Evolutionary conservation across 768 basidiomycete species (phyloP), one percentile per base, ranked within the genome.

Genomic region (Podaxis sp.): DNA sequence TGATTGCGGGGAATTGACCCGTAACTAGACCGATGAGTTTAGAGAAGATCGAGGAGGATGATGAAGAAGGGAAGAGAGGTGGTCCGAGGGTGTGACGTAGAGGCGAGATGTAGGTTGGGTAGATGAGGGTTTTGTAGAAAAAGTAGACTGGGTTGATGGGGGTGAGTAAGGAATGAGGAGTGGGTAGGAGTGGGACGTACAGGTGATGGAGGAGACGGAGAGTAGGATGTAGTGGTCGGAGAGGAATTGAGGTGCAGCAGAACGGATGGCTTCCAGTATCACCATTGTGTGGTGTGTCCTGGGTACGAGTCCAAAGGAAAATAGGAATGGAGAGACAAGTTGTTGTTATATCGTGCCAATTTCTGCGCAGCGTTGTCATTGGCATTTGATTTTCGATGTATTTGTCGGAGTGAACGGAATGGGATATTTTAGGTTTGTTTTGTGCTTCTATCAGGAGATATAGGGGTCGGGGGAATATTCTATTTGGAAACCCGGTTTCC

Each of bases 1-100:
- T 73, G 59, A 83, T 78, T 5, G 63, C 68, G 2, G 70, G 71
- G 63, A 75, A 78, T 57, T 82, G 78, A 4, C 82, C 82, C 15
- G 15, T 56, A 17, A 51, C 30, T 11, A 46, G 53, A 2, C 28
- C 44, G 8, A 22, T n/a, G 40, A 61, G n/a, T 17, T 33, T 33
- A 8, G 33, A 24, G n/a, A 59, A 24, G 30, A 44, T 24, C 2
- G 59, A 48, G 51, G 51, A 52, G 38, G 19, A 42, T 3, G 22
- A 53, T 22, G 26, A n/a, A 19, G 49, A 15, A 44, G 30, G n/a
- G 13, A 4, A 38, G 52, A 60, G 13, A 52, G 61, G 61, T 39
- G 61, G 61, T 13, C 61, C 61, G 1, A 54, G 61, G 28, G 57
- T 48, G 26, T 55, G 61, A 15, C 61, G 61, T 33, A 62, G 48